Evolutionary conservation across 305 asterid genomes (phyloP), one percentile per base, ranked within the genome.

Genomic region (Fraxinus greggii): DNA sequence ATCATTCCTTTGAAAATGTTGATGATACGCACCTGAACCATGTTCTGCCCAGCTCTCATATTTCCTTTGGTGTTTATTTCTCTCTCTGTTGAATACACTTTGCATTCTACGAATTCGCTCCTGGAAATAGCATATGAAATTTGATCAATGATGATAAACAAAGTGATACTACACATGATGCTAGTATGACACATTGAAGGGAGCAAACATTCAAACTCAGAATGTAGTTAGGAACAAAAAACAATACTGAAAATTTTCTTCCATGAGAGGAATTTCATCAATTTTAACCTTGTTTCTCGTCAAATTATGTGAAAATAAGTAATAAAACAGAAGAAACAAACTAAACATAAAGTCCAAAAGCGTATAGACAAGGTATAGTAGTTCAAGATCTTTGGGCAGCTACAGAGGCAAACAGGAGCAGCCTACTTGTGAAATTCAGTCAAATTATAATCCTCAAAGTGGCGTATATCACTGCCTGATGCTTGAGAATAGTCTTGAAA

Each of bases 91-190:
- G 87, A 96, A 96, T 76, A 94, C 98, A 86, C 93, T 91, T 78
- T 94, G 99, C 99, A 96, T 94, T 77, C 98, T 90, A 54, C 98
- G 88, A 76, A 96, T 93, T 56, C 99, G 92, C 92, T 96, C 99
- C 99, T 96, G 86, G 42, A 65, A 82, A 78, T 78, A 86, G 76
- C 77, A 87, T 26, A 70, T 31, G 45, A 31, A 70, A 70, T 15
- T 70, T 31, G 76, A 32, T 31, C 26, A 70, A 72, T 4, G 76
- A 73, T 48, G n/a, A 83, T 12, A 54, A 54, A 32, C 24, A 17
- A 69, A 13, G 31, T 1, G 75, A 65, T 69, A 84, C 38, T 69
- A 74, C 48, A 80, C 10, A 67, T 35, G 38, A 28, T 80, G 42
- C 40, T 35, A 70, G 84, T 45, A 78, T 17, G 48, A 76, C 23